These are phyloP conservation scores for Mortierella sp. DNA, from an alignment of 371 early-diverging fungal species.

Conservation along the genomic window DNA sequence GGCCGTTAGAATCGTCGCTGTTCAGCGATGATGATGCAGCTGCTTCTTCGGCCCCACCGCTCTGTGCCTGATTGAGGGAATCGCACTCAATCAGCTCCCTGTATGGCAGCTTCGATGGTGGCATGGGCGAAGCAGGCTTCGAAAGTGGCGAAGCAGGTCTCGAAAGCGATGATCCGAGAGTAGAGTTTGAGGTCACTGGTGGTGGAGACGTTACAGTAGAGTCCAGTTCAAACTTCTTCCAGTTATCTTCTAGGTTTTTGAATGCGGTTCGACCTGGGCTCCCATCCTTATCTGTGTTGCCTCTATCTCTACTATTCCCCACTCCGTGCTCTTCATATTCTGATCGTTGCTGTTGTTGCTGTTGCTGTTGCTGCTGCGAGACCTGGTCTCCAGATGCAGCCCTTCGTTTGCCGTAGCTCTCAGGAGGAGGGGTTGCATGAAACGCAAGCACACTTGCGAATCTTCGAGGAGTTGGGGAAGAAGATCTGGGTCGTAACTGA, in stretches of 20 bases:
- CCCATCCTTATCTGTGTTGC: too few species aligned
- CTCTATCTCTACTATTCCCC: too few species aligned
- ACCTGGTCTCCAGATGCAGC: too few species aligned
- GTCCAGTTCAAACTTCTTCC: too few species aligned
- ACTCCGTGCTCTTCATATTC: too few species aligned
- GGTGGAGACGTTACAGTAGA: slow-evolving; percentile 10
- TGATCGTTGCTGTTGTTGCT: too few species aligned
- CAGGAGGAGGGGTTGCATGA: slow-evolving; percentile 28
- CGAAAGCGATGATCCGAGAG: neutral
- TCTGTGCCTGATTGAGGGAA: slow-evolving; percentile 10
- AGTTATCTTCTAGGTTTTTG: too few species aligned
- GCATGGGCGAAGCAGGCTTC: slow-evolving; percentile 20
- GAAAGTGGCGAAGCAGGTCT: slow-evolving; percentile 3
- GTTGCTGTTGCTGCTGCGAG: too few species aligned
- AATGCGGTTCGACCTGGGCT: too few species aligned
- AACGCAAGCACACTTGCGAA: slow-evolving; percentile 52
- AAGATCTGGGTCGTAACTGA: slow-evolving; percentile 37
- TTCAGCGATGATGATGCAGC: too few species aligned
- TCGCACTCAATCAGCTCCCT: slow-evolving; percentile 44
- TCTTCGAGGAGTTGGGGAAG: slow-evolving; percentile 43
- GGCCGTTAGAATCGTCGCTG: too few species aligned
- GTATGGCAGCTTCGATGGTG: slow-evolving; percentile 30
- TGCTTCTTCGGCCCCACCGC: neutral
- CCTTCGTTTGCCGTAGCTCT: slow-evolving; percentile 9
- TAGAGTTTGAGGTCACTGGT: neutral